Evolutionary conservation across 2,329 filamentous ascomycete species (phyloP).

Genomic region (Paraconiothyrium brasiliense): DNA sequence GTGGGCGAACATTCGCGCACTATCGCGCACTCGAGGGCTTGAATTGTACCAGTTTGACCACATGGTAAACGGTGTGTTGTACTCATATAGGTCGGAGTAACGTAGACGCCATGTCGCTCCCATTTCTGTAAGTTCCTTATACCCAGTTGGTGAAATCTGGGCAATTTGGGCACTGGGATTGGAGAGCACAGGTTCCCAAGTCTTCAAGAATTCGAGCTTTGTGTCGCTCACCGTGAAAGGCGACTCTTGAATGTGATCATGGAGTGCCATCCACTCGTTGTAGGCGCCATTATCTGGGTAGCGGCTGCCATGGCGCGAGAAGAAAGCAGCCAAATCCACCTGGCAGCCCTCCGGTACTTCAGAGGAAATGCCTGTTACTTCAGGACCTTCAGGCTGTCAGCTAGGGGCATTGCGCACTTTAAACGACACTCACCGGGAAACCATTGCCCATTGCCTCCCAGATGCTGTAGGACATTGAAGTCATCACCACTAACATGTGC

Average conservation of each 20-base stretch:
- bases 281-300: constrained; percentile 71
- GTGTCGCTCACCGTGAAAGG: constrained; percentile 63
- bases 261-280: constrained; percentile 60
- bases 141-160: constrained; percentile 68
- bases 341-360: constrained; percentile 65
- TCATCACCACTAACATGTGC: constrained; percentile 28
- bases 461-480: constrained; percentile 46
- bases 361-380: constrained; percentile 65
- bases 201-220: constrained; percentile 64
- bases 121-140: constrained; percentile 68
- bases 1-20: constrained; percentile 68
- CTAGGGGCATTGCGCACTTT: background rate
- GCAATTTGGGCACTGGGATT: constrained; percentile 66
- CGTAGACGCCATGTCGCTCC: constrained; percentile 59
- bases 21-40: constrained; percentile 67
- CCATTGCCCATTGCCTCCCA: constrained; percentile 54
- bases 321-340: constrained; percentile 69
- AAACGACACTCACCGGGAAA: constrained; percentile 34
- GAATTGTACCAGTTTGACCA: constrained; percentile 71
- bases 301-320: constrained; percentile 69
- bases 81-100: constrained; percentile 60
- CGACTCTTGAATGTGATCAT: constrained; percentile 60
- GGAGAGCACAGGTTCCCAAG: constrained; percentile 67
- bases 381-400: constrained; percentile 55
- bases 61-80: constrained; percentile 63